Evolutionary conservation across 2,329 filamentous ascomycete genomes (phyloP), one percentile per base, ranked within the genome.

Genomic region (Nothophaeocryptopus gaeumannii): DNA sequence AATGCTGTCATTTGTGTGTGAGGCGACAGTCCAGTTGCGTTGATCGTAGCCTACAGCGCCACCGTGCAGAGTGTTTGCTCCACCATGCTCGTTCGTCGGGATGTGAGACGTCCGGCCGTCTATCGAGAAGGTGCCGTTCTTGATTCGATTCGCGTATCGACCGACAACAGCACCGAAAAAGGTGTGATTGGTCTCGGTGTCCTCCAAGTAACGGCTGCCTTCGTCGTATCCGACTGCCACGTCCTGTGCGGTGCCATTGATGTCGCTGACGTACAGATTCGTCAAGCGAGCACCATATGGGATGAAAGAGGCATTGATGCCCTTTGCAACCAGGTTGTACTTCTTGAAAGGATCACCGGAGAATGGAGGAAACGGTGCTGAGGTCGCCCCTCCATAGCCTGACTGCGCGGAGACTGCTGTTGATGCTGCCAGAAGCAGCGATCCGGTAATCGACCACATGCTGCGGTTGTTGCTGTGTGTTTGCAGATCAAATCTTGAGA

Each of bases 1-100:
- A 67, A 92, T 86, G 65, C 80, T 85, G 65, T 76, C 75, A 39
- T 74, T 69, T 9, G 81, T 83, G 70, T 89, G 78, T 2, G 84
- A 74, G n/a, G 84, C 80, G 15, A 91, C 82, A 26, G 84, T 88
- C 69, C 87, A 92, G 71, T 90, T 88, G 15, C 64, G 69, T 65
- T 68, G 88, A 66, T 90, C 86, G 84, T 87, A 67, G 47, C 65
- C 65, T 1, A 62, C 60, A 14, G 56, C 81, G 34, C 67, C 67
- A 53, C 78, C 78, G 55, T 81, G 78, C 12, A 81, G 71, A 14
- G 78, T 78, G 59, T 80, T 70, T 10, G 57, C 53, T n/a, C 77
- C 76, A 33, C 60, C 66, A 39, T 79, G 68, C 58, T 81, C 78
- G 56, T 79, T 81, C 39, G 70, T 67, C 0, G 75, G 71, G 30